Evolutionary conservation across 768 basidiomycete species (phyloP), one percentile per base, ranked within the genome.

Genomic region (Lentinula guzmanii): DNA sequence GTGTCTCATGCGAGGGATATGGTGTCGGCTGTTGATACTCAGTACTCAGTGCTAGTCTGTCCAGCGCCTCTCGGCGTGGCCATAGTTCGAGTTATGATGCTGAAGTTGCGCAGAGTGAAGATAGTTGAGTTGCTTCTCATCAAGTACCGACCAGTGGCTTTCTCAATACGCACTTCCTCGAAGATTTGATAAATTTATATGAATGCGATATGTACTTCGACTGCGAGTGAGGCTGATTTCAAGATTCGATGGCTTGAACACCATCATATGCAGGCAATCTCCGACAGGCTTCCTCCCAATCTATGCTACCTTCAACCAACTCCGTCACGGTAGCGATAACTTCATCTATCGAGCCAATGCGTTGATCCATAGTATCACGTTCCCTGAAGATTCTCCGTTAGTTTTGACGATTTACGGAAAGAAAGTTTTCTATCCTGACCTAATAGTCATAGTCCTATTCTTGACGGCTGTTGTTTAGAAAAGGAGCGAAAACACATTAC

Each of bases 391-490:
- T 13, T 5, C 3, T 1, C 81, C 7, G 87, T 84, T 66, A 98
- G 74, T 54, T 83, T 77, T 64, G n/a, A 15, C 8, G 24, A 52
- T 7, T 16, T 16, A 33, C 3, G 21, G 18, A 34, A n/a, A 53
- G 18, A 33, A 11, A 15, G 31, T 11, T 39, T 2, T 48, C 16
- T 57, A 34, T 55, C 77, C 90, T 72, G 70, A 93, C 92, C 95
- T 86, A 62, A 97, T 84, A 10, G 97, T 99, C 82, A 97, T 90
- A 41, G 96, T 98, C 62, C 88, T 78, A 70, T 98, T 96, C 75
- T 91, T 85, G 54, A 95, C 78, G 61, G 96, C 95, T 96, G 73
- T 64, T 56, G 21, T n/a, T 15, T 15, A 1, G 9, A 39, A 39
- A n/a, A n/a, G n/a, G n/a, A n/a, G n/a, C 13, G 5, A 11, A 53